A percentile compares a stretch with the other conserved stretches of the same genome.
Conservation (phyloP, 2,329 filamentous ascomycete genomes). For the Exophiala viscosa region DNA sequence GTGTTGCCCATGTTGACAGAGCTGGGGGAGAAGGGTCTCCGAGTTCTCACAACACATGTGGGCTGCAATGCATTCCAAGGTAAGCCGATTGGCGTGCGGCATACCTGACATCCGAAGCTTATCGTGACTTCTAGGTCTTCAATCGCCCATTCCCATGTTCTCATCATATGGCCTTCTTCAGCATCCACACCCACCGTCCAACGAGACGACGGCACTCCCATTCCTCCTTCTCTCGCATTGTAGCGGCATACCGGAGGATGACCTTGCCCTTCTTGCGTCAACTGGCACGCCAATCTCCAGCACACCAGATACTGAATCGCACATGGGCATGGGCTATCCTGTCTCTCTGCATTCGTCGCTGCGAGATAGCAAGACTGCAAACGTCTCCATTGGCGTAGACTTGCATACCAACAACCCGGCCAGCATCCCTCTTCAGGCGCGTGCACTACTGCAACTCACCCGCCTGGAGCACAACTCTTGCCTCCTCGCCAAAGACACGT, state of each 20-base stretch:
- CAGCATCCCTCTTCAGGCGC: constrained; percentile 31
- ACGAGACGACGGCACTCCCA: constrained; percentile 27
- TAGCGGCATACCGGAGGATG: constrained; percentile 28
- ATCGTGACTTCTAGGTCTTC: constrained; percentile 4
- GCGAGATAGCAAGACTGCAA: background rate
- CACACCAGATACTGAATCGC: constrained; percentile 51
- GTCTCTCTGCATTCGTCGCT: constrained; percentile 33
- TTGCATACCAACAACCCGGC: constrained; percentile 33
- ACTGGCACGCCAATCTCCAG: constrained; percentile 35
- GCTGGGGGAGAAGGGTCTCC: constrained; percentile 22
- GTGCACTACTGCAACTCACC: constrained; percentile 30
- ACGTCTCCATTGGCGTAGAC: constrained; percentile 32
- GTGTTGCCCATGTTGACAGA: constrained; percentile 26
- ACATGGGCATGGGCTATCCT: constrained; percentile 44
- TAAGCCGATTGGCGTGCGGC: background rate
- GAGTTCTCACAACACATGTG: constrained; percentile 31
- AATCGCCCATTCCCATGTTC: constrained; percentile 11
- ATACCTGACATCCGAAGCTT: background rate
- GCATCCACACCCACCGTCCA: background rate
- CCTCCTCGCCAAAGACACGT: constrained; percentile 28
- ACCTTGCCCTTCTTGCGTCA: constrained; percentile 25
- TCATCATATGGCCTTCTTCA: constrained; percentile 37
- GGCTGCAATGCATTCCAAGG: constrained; percentile 28
- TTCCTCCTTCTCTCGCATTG: constrained; percentile 44
- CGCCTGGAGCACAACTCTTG: constrained; percentile 32